Evolutionary conservation across 805 yeast species (phyloP), one percentile per base, ranked within the genome.

Genomic region (Suhomyces kilbournensis): DNA sequence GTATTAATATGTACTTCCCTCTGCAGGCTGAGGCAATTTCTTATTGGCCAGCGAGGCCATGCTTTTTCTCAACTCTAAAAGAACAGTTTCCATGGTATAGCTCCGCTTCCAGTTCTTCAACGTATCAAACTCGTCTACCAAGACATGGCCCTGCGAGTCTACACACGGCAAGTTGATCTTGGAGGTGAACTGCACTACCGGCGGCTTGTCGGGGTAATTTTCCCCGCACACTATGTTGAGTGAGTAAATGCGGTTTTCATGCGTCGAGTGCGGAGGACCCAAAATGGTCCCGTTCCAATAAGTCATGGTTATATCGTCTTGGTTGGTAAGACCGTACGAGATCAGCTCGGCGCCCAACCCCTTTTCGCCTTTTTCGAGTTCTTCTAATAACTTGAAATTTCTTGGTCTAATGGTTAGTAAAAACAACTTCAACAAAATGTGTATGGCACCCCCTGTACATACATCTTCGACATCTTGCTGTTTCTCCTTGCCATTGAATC

Each of bases 221-320:
- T 82, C 83, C 19, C 91, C 97, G 68, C 97, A 92, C 56, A 82
- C 84, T 47, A 94, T 83, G 49, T 81, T 83, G 51, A 94, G 76
- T 34, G 90, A 85, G 69, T 94, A 94, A 56, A 94, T 94, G 65
- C 99, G 80, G 70, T 94, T 94, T 68, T 92, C 97, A 68, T 93
- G 97, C 25, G 82, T 82, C 12, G 75, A 71, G 64, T 88, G 96
- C 34, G 99, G 99, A 3, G 99, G 99, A 0, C 99, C 99, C 58
- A 94, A 76, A 49, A 94, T 93, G 32, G 99, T 94, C 10, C 97
- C 99, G 71, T 92, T 94, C 99, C 99, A 94, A 62, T 86, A 72
- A 9, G 96, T 88, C 96, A 94, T 90, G 48, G 91, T 76, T 59
- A 92, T 89, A 67, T 94, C 99, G 62, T 89, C 96, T 56, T 87